A percentile compares a stretch with the other conserved stretches of the same genome.
Evolutionary conservation across 1,284 basidiomycete genomes (phyloP).

Genomic region (Veloboletus limbatus): DNA sequence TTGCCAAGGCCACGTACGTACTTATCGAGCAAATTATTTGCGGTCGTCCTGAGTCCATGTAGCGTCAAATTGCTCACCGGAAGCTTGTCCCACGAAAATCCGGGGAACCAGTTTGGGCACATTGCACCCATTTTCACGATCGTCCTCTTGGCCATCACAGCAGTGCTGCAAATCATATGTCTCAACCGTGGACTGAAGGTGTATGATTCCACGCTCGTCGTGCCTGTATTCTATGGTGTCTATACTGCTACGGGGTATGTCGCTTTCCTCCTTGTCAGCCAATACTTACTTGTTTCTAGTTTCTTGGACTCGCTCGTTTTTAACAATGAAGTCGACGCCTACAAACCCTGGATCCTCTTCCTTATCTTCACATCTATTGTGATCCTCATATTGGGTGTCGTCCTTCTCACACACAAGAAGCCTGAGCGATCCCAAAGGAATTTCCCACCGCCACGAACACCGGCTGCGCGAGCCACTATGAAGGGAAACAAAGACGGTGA

Average conservation of each 20-base stretch:
- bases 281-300: conserved; percentile 31
- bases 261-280: neutral
- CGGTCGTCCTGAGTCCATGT: conserved; percentile 6
- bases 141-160: conserved; percentile 73
- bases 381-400: conserved; percentile 83
- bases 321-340: conserved; percentile 79
- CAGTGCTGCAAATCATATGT: conserved; percentile 87
- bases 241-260: conserved; percentile 61
- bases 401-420: conserved; percentile 82
- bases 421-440: conserved; percentile 48
- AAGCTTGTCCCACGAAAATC: conserved; percentile 69
- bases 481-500: conserved; percentile 18
- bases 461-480: conserved; percentile 14
- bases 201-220: conserved; percentile 75
- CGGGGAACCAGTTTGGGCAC: conserved; percentile 84
- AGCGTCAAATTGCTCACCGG: conserved; percentile 79
- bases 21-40: conserved; percentile 10
- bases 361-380: conserved; percentile 82
- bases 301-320: conserved; percentile 76
- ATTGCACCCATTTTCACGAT: conserved; percentile 81
- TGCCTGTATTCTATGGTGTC: conserved; percentile 70
- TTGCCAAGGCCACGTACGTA: conserved; percentile 83
- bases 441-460: conserved; percentile 12
- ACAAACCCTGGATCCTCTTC: conserved; percentile 82
- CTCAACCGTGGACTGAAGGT: conserved; percentile 82